A percentile compares a stretch with the other conserved stretches of the same genome.
phyloP scores from a whole-genome alignment of 129 eudicot species.

The Ambrosia trifida region DNA sequence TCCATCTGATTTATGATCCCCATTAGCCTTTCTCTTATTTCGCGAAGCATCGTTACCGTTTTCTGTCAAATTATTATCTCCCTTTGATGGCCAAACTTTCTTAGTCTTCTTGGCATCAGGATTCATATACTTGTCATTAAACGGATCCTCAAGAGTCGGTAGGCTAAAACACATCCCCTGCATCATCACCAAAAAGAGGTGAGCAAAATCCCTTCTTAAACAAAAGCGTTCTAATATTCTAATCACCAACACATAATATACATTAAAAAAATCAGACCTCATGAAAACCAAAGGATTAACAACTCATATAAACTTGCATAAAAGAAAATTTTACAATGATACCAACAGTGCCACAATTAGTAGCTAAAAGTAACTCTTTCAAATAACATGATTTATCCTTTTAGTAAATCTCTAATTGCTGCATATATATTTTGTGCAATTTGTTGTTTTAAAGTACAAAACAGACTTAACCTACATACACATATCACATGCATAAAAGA shows the following conservation, averaged over 20 bases:
- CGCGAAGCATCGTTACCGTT: conserved; percentile 21
- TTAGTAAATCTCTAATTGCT: not conserved
- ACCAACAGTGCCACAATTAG: not conserved
- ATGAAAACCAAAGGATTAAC: not conserved
- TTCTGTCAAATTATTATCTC: conserved; percentile 26
- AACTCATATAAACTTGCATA: not conserved
- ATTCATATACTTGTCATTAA: conserved; percentile 52
- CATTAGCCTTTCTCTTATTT: conserved; percentile 37
- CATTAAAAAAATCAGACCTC: not conserved
- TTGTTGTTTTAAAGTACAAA: not conserved
- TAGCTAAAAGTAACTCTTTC: not conserved
- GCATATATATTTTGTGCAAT: not conserved
- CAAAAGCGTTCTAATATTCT: not conserved
- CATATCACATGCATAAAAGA: not conserved
- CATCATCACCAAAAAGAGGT: not conserved
- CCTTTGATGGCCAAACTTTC: conserved; percentile 40
- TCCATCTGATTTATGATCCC: conserved; percentile 1
- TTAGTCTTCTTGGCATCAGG: conserved; percentile 35
- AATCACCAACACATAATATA: not conserved
- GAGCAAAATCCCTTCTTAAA: not conserved
- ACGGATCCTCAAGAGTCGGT: conserved; percentile 85
- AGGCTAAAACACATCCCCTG: conserved; percentile 91
- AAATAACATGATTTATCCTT: not conserved
- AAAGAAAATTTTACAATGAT: not conserved
- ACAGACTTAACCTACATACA: too few relatives aligned